phyloP scores from a whole-genome alignment of 2,329 filamentous ascomycete species.

The Scedosporium aurantiacum region DNA sequence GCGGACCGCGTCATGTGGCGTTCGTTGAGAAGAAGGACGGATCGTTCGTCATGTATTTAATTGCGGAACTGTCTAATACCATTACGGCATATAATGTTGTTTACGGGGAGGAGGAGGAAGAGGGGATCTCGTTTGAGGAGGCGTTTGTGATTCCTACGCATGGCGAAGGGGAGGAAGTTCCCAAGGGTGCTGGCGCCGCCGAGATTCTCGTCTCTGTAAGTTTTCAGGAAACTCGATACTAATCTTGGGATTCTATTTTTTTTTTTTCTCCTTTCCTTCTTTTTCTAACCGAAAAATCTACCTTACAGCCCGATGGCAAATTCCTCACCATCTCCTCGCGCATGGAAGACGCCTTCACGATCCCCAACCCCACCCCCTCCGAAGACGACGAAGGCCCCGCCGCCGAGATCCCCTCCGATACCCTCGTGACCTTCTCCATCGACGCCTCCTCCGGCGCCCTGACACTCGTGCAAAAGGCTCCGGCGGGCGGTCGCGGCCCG shows the following conservation, averaged over 20 bases:
- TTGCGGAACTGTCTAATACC: slow-evolving; percentile 48
- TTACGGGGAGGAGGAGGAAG: slow-evolving; percentile 29
- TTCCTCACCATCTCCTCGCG: slow-evolving; percentile 61
- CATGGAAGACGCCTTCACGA: slow-evolving; percentile 42
- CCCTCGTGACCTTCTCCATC: slow-evolving; percentile 52
- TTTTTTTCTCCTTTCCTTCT: not conserved
- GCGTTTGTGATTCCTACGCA: slow-evolving; percentile 38
- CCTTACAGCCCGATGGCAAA: slow-evolving; percentile 40
- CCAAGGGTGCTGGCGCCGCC: slow-evolving; percentile 33
- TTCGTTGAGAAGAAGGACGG: slow-evolving; percentile 35
- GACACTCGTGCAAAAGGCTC: slow-evolving; percentile 42
- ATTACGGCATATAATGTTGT: slow-evolving; percentile 45
- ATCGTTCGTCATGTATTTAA: slow-evolving; percentile 46
- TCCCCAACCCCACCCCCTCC: slow-evolving; percentile 28
- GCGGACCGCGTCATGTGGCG: slow-evolving; percentile 54
- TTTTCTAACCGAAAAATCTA: not conserved
- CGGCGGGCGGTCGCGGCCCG: slow-evolving; percentile 54
- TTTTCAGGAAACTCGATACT: slow-evolving; percentile 9
- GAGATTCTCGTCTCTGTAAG: slow-evolving; percentile 50
- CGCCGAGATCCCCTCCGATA: slow-evolving; percentile 42
- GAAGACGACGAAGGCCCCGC: slow-evolving; percentile 31
- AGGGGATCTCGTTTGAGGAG: slow-evolving; percentile 24
- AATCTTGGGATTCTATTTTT: not conserved
- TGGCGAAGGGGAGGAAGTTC: slow-evolving; percentile 28
- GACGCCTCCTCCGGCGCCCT: slow-evolving; percentile 42